Percentiles rank a stretch among this genome's conserved stretches.
phyloP scores from a whole-genome alignment of 2,329 filamentous ascomycete species.

The Lecanicillium sp. region DNA sequence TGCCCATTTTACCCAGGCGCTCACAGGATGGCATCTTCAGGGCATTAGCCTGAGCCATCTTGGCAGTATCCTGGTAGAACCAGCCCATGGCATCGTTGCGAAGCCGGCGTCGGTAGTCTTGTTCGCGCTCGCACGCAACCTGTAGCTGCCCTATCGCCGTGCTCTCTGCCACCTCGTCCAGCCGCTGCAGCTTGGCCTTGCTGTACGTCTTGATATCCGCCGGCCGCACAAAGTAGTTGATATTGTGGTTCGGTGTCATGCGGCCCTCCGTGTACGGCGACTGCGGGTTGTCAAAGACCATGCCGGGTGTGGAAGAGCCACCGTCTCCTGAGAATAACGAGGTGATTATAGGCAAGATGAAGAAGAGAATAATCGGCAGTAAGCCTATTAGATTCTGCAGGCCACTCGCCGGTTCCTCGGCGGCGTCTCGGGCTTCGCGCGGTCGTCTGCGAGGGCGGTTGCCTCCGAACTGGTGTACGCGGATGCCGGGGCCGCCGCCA shows the following conservation, averaged over 20 bases:
- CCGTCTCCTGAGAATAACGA: slow-evolving; percentile 61
- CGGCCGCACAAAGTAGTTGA: slow-evolving; percentile 83
- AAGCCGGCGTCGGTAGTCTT: slow-evolving; percentile 54
- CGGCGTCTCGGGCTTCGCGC: slow-evolving; percentile 48
- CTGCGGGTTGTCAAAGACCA: slow-evolving; percentile 66
- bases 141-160: slow-evolving; percentile 61
- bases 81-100: slow-evolving; percentile 76
- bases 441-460: slow-evolving; percentile 68
- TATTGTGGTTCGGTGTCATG: slow-evolving; percentile 58
- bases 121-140: slow-evolving; percentile 67
- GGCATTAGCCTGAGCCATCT: slow-evolving; percentile 60
- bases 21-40: slow-evolving; percentile 45
- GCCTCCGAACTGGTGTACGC: slow-evolving; percentile 93
- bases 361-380: slow-evolving; percentile 81
- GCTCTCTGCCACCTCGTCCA: slow-evolving; percentile 72
- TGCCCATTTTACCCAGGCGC: slow-evolving; percentile 17
- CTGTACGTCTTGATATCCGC: slow-evolving; percentile 64
- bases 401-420: slow-evolving; percentile 41
- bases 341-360: slow-evolving; percentile 75
- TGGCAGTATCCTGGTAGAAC: slow-evolving; percentile 74
- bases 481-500: slow-evolving; percentile 80
- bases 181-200: slow-evolving; percentile 57
- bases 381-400: slow-evolving; percentile 62
- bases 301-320: slow-evolving; percentile 31
- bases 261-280: slow-evolving; percentile 69